Base-by-base conservation (phyloP, 176 grass and related monocot species). In the Calamus simplicifolius region DNA sequence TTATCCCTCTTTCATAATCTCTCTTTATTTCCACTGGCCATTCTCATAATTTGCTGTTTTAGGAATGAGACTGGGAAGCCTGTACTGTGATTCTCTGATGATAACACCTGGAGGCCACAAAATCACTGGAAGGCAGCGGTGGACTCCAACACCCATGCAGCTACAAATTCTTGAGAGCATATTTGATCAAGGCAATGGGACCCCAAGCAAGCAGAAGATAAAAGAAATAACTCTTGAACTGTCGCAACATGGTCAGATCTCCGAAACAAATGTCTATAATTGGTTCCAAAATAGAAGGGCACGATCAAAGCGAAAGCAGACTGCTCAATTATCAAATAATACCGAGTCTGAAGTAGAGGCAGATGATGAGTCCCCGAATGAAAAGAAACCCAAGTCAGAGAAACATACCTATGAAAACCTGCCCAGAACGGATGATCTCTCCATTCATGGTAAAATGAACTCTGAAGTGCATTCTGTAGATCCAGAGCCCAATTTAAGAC, bases 381-480 rank as follows among this genome's bases (percentile, higher is more conserved):
- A 58, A 27, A 50, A 49, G 67, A 69, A 58, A 58, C 16, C 16
- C 16, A 51, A 25, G 17, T 38, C 31, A 6, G 5, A 57, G 27
- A 51, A 30, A n/a, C 27, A 48, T 21, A 19, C 21, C 29, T 5
- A 48, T 57, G 31, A 69, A 18, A 18, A 50, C 19, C 8, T 50
- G 21, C 23, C 38, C 12, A 15, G 18, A 19, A 56, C 63, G 12
- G 27, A 31, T 5, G 18, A 48, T 26, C 29, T 38, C 15, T 53
- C 27, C 19, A 31, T 29, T 63, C 80, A 70, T n/a, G 59, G 10
- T 16, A 48, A 80, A 55, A 83, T 69, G 56, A 73, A 76, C 43
- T 66, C 80, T 3, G 76, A 77, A 25, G 57, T 67, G 76, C 80
- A 77, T 21, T 73, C 68, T 38, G 80, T 86, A 0, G 85, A 88